phyloP scores from a whole-genome alignment of 768 basidiomycete genomes.

The Boletus insuetus region DNA sequence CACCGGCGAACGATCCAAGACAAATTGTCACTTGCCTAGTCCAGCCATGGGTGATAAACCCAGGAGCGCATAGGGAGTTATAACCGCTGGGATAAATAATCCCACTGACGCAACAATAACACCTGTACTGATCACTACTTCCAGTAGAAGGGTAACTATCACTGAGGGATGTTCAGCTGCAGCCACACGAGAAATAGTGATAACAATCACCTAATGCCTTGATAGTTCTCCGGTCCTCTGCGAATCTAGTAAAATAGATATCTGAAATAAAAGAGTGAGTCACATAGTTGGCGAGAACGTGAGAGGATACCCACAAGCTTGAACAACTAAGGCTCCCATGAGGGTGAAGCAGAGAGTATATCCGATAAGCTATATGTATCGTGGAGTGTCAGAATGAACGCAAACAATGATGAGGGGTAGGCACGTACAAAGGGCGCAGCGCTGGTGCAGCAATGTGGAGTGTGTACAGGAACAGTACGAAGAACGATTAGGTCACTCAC shows the following conservation, averaged over 20 bases:
- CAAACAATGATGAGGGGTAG: not conserved
- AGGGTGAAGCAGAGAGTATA: conserved; percentile 1
- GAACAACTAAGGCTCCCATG: not conserved
- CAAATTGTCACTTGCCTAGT: no score
- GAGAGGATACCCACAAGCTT: not conserved
- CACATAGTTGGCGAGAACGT: no score
- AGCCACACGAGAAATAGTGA: not conserved
- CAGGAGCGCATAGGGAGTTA: no score
- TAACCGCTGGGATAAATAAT: no score
- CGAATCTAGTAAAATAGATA: conserved; percentile 18
- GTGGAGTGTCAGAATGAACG: not conserved
- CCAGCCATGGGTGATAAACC: no score
- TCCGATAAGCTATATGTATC: no score
- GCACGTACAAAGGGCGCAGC: conserved; percentile 9
- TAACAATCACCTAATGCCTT: conserved; percentile 13
- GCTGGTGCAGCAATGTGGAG: no score
- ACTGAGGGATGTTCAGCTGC: conserved; percentile 4
- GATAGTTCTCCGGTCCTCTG: not conserved
- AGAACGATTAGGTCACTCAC: not conserved
- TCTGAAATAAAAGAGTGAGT: not conserved
- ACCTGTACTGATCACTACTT: not conserved
- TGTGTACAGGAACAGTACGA: no score
- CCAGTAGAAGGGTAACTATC: conserved; percentile 11
- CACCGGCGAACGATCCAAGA: no score
- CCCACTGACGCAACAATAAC: no score